phyloP scores from a whole-genome alignment of 2,329 filamentous ascomycete genomes.

The Colletotrichum tabaci region DNA sequence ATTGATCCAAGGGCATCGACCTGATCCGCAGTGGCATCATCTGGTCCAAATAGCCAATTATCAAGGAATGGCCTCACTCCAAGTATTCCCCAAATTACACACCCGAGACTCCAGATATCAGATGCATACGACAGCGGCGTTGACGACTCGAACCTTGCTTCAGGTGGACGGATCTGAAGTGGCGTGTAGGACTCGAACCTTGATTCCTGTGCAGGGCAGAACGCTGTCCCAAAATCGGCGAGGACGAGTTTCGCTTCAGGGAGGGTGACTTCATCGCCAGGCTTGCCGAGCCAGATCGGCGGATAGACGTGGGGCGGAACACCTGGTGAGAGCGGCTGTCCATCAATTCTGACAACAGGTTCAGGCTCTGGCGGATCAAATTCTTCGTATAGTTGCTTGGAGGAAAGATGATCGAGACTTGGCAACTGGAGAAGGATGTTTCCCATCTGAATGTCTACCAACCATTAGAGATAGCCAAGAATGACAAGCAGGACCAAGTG shows the following conservation, averaged over 20 bases:
- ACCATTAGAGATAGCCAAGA: slow-evolving; percentile 13
- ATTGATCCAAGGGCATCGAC: slow-evolving; percentile 50
- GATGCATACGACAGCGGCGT: slow-evolving; percentile 52
- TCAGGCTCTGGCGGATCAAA: slow-evolving; percentile 46
- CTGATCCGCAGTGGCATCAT: slow-evolving; percentile 50
- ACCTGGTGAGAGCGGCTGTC: slow-evolving; percentile 43
- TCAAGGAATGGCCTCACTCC: slow-evolving; percentile 49
- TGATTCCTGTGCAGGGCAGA: slow-evolving; percentile 46
- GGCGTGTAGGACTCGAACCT: slow-evolving; percentile 50
- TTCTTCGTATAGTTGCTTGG: slow-evolving; percentile 47
- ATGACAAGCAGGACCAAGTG: neutral
- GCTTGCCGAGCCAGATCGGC: slow-evolving; percentile 54
- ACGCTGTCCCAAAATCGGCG: slow-evolving; percentile 55
- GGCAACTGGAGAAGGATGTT: slow-evolving; percentile 52
- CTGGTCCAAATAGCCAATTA: slow-evolving; percentile 46
- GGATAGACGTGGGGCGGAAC: slow-evolving; percentile 50
- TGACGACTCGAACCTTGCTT: slow-evolving; percentile 53
- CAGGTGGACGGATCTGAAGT: slow-evolving; percentile 51
- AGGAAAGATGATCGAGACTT: slow-evolving; percentile 45
- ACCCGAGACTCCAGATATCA: slow-evolving; percentile 59
- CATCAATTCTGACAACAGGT: slow-evolving; percentile 44
- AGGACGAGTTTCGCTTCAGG: slow-evolving; percentile 46
- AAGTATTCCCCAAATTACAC: slow-evolving; percentile 54
- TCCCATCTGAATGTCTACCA: slow-evolving; percentile 51
- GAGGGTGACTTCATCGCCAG: slow-evolving; percentile 49